phyloP scores from a whole-genome alignment of 2,329 filamentous ascomycete genomes.

The Aspergillus uvarum region DNA sequence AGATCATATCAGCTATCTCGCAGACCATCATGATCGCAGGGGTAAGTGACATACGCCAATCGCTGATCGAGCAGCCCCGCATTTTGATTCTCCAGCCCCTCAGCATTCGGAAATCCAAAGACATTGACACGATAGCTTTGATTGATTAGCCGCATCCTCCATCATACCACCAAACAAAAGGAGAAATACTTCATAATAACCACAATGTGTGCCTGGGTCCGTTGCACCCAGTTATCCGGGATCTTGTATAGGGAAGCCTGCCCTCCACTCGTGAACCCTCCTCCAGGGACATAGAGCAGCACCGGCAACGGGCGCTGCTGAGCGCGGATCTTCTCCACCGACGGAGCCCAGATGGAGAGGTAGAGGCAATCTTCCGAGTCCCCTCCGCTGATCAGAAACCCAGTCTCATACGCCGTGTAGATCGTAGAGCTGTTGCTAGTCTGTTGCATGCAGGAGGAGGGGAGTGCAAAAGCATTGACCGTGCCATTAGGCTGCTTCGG shows the following conservation, averaged over 20 bases:
- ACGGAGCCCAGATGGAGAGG: constrained; percentile 21
- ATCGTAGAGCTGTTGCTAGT: constrained; percentile 16
- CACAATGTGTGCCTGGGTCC: constrained; percentile 18
- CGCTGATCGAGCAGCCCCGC: constrained; percentile 21
- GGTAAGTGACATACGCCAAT: neutral
- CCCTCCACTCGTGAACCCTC: constrained; percentile 14
- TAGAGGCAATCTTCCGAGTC: constrained; percentile 23
- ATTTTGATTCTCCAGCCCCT: constrained; percentile 16
- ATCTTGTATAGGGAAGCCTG: constrained; percentile 10
- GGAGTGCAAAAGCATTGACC: constrained; percentile 12
- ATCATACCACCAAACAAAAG: neutral
- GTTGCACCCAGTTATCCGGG: constrained; percentile 18
- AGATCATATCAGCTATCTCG: neutral
- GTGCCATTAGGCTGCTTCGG: constrained; percentile 20
- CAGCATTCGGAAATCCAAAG: constrained; percentile 22
- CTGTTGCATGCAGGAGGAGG: constrained; percentile 13
- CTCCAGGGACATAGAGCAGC: constrained; percentile 24
- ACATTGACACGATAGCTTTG: constrained; percentile 22
- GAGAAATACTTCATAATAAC: constrained; percentile 18
- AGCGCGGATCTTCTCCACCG: neutral
- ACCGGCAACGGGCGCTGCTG: constrained; percentile 8
- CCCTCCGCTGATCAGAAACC: constrained; percentile 4
- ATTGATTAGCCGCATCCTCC: neutral
- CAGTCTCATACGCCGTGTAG: constrained; percentile 15
- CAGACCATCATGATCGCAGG: neutral